Evolutionary conservation across 495 filamentous ascomycete species (phyloP).

Genomic region (Umbilicaria muhlenbergii): DNA sequence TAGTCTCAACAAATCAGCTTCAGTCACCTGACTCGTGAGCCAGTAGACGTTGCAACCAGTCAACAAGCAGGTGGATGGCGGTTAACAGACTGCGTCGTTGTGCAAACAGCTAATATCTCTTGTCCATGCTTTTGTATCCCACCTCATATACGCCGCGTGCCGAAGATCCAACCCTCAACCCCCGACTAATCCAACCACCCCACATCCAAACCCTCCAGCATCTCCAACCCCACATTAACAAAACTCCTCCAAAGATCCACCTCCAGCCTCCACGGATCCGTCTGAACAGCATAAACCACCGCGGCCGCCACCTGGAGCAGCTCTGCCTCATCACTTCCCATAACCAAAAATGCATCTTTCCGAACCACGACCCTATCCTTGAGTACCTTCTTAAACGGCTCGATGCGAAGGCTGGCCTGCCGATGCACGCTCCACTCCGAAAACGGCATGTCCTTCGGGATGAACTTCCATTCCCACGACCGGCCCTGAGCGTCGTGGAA

Average conservation of each 20-base stretch:
- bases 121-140: no score
- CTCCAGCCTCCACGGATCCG: conserved; percentile 34
- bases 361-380: conserved; percentile 23
- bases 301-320: conserved; percentile 22
- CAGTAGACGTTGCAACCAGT: no score
- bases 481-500: conserved; percentile 26
- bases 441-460: conserved; percentile 32
- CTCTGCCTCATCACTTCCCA: conserved; percentile 28
- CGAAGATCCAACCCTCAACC: no score
- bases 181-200: conserved; percentile 23
- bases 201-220: conserved; percentile 25
- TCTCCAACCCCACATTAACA: conserved; percentile 30
- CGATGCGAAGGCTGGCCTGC: conserved; percentile 16
- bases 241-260: conserved; percentile 38
- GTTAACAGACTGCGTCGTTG: no score
- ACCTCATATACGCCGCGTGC: no score
- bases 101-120: no score
- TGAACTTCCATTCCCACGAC: conserved; percentile 31
- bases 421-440: conserved; percentile 30
- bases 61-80: no score
- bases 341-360: conserved; percentile 28
- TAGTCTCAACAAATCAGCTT: no score
- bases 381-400: conserved; percentile 15
- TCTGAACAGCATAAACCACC: conserved; percentile 30
- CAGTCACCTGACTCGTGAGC: no score